Evolutionary conservation across 176 grass and related monocot genomes (phyloP).

Genomic region (Carex parvula): DNA sequence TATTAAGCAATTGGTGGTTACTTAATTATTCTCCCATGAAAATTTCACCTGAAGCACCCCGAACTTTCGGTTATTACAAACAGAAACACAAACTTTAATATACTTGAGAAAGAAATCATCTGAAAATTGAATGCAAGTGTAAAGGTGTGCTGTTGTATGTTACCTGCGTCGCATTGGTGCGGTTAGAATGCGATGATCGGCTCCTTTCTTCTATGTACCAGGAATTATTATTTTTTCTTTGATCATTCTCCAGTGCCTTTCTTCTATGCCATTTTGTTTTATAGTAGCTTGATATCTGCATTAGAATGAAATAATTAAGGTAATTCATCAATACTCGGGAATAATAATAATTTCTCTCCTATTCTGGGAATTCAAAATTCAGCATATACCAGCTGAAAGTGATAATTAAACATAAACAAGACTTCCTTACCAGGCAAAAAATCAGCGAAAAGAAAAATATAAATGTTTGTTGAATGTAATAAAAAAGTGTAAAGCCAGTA

Average conservation of each 20-base stretch:
- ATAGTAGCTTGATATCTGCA: slow-evolving; percentile 26
- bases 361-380: neutral
- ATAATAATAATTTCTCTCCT: neutral
- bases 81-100: neutral
- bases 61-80: neutral
- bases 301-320: neutral
- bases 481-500: too few relatives aligned
- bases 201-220: slow-evolving; percentile 7
- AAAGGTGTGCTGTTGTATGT: neutral
- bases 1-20: neutral
- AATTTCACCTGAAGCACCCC: neutral
- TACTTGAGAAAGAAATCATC: neutral
- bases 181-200: slow-evolving; percentile 12
- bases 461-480: neutral
- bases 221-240: neutral
- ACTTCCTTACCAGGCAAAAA: neutral
- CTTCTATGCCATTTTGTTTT: slow-evolving; percentile 22
- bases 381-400: neutral
- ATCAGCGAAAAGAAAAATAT: neutral
- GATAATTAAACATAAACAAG: neutral
- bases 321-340: neutral
- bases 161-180: slow-evolving; percentile 20
- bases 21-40: neutral
- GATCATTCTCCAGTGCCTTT: slow-evolving; percentile 12
- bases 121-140: neutral